phyloP scores from a whole-genome alignment of 2,329 filamentous ascomycete species.

The Pseudogymnoascus sp. region DNA sequence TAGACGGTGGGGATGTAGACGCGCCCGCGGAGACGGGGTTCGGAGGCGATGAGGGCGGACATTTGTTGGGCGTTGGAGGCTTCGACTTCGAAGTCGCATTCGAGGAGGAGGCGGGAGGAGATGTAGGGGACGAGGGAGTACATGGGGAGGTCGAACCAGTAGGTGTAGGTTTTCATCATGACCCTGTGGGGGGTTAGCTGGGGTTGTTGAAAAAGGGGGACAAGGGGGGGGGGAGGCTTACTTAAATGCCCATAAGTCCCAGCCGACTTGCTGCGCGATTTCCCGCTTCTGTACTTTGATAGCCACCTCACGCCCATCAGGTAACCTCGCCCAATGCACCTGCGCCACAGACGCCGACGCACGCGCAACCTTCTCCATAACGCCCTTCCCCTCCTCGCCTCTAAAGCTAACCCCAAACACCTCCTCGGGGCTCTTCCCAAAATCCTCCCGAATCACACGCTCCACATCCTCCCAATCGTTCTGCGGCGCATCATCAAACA shows the following conservation, averaged over 20 bases:
- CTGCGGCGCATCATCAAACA: constrained; percentile 98
- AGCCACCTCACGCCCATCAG: constrained; percentile 84
- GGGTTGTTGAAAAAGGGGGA: constrained; percentile 13
- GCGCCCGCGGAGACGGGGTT: constrained; percentile 66
- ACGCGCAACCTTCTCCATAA: constrained; percentile 63
- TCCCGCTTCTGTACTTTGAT: constrained; percentile 96
- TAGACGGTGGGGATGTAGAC: constrained; percentile 88
- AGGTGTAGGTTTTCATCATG: constrained; percentile 73
- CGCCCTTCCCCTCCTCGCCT: constrained; percentile 52
- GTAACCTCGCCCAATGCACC: constrained; percentile 84
- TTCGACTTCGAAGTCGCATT: constrained; percentile 92
- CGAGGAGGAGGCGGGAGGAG: constrained; percentile 79
- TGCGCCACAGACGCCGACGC: constrained; percentile 82
- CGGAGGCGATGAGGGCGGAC: constrained; percentile 64
- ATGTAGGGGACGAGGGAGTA: constrained; percentile 90
- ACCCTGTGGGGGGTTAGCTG: constrained; percentile 42
- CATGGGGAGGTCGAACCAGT: constrained; percentile 86
- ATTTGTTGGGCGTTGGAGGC: constrained; percentile 81
- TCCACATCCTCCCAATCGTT: constrained; percentile 82
- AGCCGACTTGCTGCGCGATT: constrained; percentile 81
- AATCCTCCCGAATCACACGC: constrained; percentile 78
- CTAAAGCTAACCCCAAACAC: constrained; percentile 85
- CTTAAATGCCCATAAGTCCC: constrained; percentile 96
- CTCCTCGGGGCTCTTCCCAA: constrained; percentile 75
- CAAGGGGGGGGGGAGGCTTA: constrained; percentile 36